Evolutionary conservation across 371 early-diverging fungal genomes (phyloP), one percentile per base, ranked within the genome.

Genomic region (Mucor saturninus): DNA sequence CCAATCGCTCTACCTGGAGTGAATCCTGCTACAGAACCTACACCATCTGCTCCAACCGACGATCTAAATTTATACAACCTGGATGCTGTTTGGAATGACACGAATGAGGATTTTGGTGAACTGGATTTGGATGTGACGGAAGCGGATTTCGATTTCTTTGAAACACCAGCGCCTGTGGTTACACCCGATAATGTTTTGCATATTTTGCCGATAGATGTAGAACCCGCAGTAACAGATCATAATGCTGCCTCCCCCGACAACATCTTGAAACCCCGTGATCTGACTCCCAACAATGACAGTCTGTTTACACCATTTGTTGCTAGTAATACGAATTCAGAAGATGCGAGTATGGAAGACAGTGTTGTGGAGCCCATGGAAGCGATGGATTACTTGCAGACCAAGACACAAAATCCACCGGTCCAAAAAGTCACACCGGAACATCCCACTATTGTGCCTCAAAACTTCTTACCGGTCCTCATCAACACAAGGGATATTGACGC

Each of bases 111-210:
- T 6, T 58, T 72, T 31, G 75, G 70, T 28, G 71, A 69, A 42
- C 61, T 79, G 31, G 75, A 75, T 64, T 42, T 76, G 15, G 71
- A 72, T 57, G 77, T 79, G n/a, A 79, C 80, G 11, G 80, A 79
- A 29, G 80, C 74, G 28, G 80, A 79, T 65, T 79, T 74, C 29
- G 68, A 76, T 49, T 79, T 74, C 69, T 79, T 76, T 37, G 67
- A 68, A 51, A 60, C 59, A 15, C 46, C 70, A 2, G 59, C 56
- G 2, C 32, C 58, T 8, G 30, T 43, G 26, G 13, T 46, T 9
- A 30, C 59, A 31, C 5, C 35, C 13, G 51, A 53, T 29, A 60
- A 51, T 26, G 26, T 59, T 0, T 35, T 59, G 13, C 28, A 59
- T 7, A 59, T 50, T n/a, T 39, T 59, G 0, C 50, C 59, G 1